Evolutionary conservation across 2,329 filamentous ascomycete species (phyloP).

Genomic region (Aureobasidium leucospermi): DNA sequence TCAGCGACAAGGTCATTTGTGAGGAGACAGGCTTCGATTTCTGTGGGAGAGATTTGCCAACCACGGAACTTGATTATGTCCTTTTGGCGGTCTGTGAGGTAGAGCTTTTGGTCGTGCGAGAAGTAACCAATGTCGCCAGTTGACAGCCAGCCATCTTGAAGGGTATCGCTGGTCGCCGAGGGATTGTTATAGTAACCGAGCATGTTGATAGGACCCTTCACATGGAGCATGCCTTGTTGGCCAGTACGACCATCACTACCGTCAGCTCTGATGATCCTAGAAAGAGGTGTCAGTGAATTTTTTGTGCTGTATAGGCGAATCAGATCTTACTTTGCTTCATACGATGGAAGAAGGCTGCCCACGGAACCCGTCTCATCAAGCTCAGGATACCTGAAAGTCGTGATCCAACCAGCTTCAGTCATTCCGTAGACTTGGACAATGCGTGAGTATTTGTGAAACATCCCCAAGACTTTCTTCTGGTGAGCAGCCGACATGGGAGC

Average conservation of each 20-base stretch:
- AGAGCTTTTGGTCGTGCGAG: conserved; percentile 23
- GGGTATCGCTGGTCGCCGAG: conserved; percentile 19
- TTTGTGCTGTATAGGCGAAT: background rate
- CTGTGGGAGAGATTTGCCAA: conserved; percentile 28
- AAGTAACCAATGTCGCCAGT: conserved; percentile 36
- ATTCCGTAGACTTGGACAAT: conserved; percentile 48
- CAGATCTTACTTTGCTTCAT: conserved; percentile 23
- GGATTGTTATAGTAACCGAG: conserved; percentile 27
- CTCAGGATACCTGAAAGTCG: conserved; percentile 34
- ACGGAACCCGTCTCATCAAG: conserved; percentile 41
- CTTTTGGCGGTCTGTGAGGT: conserved; percentile 25
- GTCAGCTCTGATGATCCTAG: conserved; percentile 20
- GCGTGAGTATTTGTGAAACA: conserved; percentile 35
- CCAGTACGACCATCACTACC: conserved; percentile 28
- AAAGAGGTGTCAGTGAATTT: conserved; percentile 14
- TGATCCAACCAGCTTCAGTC: conserved; percentile 43
- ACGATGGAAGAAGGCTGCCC: conserved; percentile 37
- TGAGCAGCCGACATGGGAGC: conserved; percentile 39
- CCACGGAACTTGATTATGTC: conserved; percentile 31
- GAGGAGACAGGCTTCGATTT: conserved; percentile 26
- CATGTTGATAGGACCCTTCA: conserved; percentile 37
- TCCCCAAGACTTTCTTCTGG: conserved; percentile 33
- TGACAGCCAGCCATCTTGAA: conserved; percentile 19
- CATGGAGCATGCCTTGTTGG: conserved; percentile 34
- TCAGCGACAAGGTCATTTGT: conserved; percentile 21